Percentiles rank a stretch among this genome's conserved stretches.
phyloP scores from a whole-genome alignment of 2,329 filamentous ascomycete species.

The Pseudogymnoascus sp. region DNA sequence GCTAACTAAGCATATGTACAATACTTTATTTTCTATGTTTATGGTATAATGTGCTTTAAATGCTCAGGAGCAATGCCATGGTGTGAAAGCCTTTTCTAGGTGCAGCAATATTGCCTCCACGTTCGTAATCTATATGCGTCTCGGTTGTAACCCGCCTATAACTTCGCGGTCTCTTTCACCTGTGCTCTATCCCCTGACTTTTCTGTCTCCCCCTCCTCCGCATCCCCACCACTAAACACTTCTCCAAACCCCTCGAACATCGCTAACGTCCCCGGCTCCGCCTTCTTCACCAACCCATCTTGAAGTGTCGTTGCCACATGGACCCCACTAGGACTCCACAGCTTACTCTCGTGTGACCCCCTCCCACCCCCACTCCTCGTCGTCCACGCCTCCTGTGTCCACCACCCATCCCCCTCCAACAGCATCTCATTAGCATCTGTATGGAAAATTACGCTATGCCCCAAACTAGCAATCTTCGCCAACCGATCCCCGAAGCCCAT shows the following conservation, averaged over 20 bases:
- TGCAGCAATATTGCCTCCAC: neutral
- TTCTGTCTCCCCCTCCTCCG: neutral
- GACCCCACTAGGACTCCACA: constrained; percentile 32
- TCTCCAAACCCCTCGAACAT: constrained; percentile 7
- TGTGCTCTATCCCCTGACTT: neutral
- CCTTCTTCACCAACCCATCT: constrained; percentile 35
- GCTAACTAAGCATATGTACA: constrained; percentile 5
- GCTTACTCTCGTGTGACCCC: constrained; percentile 36
- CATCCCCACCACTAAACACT: neutral
- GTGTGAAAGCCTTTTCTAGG: neutral
- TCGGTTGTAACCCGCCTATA: neutral
- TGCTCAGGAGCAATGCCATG: neutral
- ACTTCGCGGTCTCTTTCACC: neutral
- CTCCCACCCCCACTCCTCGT: constrained; percentile 36
- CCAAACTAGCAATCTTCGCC: constrained; percentile 37
- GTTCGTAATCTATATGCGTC: neutral
- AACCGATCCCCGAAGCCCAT: constrained; percentile 33
- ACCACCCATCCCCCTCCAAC: constrained; percentile 35
- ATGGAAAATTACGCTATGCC: constrained; percentile 41
- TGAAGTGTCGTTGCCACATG: constrained; percentile 40
- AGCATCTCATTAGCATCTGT: constrained; percentile 30
- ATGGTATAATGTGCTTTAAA: constrained; percentile 1
- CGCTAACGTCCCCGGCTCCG: constrained; percentile 9
- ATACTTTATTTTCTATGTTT: constrained; percentile 4
- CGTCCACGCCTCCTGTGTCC: constrained; percentile 40